These are phyloP conservation scores for Henckelia pumila DNA, from an alignment of 257 asterid species.

Conservation along the genomic window DNA sequence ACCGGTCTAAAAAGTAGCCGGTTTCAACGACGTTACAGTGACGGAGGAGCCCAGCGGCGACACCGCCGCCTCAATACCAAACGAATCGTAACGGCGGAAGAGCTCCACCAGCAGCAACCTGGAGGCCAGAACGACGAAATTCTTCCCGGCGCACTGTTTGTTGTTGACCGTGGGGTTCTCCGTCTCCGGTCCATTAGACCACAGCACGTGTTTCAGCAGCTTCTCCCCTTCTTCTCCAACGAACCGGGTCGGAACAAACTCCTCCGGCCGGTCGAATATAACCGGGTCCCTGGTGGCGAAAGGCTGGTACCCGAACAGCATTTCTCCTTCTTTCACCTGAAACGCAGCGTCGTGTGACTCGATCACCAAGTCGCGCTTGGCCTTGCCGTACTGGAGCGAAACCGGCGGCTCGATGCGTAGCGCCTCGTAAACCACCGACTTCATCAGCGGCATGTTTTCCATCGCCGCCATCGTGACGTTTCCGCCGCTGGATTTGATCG, in stretches of 20 bases:
- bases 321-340: constrained; percentile 62
- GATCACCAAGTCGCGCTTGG: constrained; percentile 53
- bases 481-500: constrained; percentile 42
- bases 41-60: constrained; percentile 68
- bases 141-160: constrained; percentile 92
- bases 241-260: constrained; percentile 68
- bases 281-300: constrained; percentile 78
- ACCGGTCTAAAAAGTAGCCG: constrained; percentile 49
- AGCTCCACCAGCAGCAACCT: constrained; percentile 79
- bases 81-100: constrained; percentile 80
- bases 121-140: constrained; percentile 69
- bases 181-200: constrained; percentile 87
- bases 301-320: constrained; percentile 80
- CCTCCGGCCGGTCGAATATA: constrained; percentile 69
- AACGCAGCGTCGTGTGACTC: constrained; percentile 76
- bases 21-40: constrained; percentile 66
- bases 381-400: constrained; percentile 66
- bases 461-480: constrained; percentile 52
- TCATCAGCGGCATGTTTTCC: constrained; percentile 70
- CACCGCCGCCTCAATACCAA: constrained; percentile 55
- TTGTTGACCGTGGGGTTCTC: constrained; percentile 45
- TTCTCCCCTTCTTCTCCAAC: constrained; percentile 66
- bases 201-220: constrained; percentile 62
- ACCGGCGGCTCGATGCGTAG: constrained; percentile 85
- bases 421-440: constrained; percentile 73